Percentiles rank a stretch among this genome's conserved stretches.
phyloP scores from a whole-genome alignment of 768 basidiomycete genomes.

The Mycena crocata region DNA sequence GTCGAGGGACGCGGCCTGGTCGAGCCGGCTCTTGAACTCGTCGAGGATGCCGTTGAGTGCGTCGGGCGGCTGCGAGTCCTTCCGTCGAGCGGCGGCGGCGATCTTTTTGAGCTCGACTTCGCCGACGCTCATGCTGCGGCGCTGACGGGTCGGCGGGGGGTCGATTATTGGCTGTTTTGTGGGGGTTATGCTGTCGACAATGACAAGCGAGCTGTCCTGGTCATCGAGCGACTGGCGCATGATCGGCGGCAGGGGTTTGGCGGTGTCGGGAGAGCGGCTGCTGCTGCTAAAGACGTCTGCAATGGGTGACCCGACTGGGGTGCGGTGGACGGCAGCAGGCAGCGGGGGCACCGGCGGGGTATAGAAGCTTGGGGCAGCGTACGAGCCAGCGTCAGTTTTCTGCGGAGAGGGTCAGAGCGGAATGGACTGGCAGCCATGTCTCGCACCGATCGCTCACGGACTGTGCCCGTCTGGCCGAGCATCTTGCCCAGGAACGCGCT shows the following conservation, averaged over 20 bases:
- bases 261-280: conserved; percentile 50
- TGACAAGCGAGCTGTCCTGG: conserved; percentile 68
- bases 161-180: conserved; percentile 43
- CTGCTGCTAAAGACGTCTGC: conserved; percentile 60
- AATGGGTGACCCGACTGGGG: conserved; percentile 56
- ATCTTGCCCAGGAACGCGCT: conserved; percentile 85
- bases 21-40: conserved; percentile 80
- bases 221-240: conserved; percentile 48
- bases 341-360: conserved; percentile 65
- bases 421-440: conserved; percentile 25
- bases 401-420: conserved; percentile 41
- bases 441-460: conserved; percentile 78
- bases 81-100: conserved; percentile 47
- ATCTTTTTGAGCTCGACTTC: conserved; percentile 68
- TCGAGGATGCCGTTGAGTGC: conserved; percentile 72
- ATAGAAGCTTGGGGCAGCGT: conserved; percentile 11
- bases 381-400: conserved; percentile 61
- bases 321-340: conserved; percentile 54
- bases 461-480: conserved; percentile 68
- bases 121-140: conserved; percentile 81
- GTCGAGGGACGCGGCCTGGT: conserved; percentile 65
- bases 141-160: conserved; percentile 53
- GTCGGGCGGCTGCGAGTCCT: conserved; percentile 44
- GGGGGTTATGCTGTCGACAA: conserved; percentile 61
- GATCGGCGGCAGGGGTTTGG: conserved; percentile 78